phyloP scores from a whole-genome alignment of 169 alveolate species.

The Toxoplasma gondii region DNA sequence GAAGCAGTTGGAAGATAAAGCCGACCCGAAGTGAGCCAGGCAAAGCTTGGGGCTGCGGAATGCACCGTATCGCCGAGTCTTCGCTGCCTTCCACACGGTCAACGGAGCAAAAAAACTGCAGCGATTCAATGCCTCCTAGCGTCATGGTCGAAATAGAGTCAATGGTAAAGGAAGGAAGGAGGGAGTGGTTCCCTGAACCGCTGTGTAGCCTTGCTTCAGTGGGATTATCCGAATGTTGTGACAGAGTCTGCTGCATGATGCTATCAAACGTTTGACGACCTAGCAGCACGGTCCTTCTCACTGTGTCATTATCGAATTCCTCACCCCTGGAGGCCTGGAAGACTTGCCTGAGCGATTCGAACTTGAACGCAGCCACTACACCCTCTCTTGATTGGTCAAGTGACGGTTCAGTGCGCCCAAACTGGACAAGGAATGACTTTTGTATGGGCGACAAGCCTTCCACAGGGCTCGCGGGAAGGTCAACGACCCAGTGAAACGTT shows the following conservation, averaged over 20 bases:
- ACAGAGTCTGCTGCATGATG: background rate
- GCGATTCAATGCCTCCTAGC: background rate
- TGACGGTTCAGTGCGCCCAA: background rate
- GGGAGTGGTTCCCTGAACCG: background rate
- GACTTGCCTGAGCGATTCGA: background rate
- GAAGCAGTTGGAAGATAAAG: background rate
- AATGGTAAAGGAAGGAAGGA: background rate
- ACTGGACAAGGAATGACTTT: background rate
- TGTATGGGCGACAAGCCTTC: background rate
- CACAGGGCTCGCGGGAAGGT: background rate
- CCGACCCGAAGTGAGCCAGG: slow-evolving; percentile 25
- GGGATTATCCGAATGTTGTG: too few species aligned
- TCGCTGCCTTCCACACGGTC: slow-evolving; percentile 8
- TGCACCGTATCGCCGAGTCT: background rate
- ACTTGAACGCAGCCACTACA: background rate
- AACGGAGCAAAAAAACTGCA: background rate
- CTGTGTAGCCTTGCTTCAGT: background rate
- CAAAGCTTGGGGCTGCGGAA: background rate
- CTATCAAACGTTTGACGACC: background rate
- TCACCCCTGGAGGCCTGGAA: background rate
- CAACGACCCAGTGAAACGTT: background rate
- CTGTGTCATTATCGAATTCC: background rate
- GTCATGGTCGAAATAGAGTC: background rate
- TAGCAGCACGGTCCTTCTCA: background rate
- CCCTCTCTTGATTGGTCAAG: background rate